phyloP scores from a whole-genome alignment of 352 stramenopile species.

The Phytophthora tubulina region DNA sequence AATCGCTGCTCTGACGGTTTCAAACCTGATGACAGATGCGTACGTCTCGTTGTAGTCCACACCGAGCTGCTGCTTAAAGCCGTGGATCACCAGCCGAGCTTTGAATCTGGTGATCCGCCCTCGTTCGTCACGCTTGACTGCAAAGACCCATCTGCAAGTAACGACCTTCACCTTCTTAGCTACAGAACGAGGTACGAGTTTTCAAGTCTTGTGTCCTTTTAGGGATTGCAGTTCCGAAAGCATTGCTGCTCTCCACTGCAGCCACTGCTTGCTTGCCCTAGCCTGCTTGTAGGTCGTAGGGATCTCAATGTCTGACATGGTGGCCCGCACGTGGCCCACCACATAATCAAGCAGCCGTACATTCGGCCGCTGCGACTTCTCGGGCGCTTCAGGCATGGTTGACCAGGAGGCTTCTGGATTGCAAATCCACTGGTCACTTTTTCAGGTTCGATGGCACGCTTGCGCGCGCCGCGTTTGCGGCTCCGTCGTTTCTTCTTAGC shows the following conservation, averaged over 20 bases:
- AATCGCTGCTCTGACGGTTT: background rate
- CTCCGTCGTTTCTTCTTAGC: background rate
- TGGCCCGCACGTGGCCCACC: background rate
- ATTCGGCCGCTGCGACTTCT: constrained; percentile 4
- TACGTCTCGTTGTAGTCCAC: background rate
- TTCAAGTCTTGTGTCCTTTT: constrained; percentile 8
- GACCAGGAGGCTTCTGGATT: background rate
- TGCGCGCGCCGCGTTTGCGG: background rate
- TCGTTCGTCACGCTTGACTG: constrained; percentile 14
- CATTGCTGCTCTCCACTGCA: constrained; percentile 15
- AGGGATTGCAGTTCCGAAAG: background rate
- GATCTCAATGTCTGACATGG: background rate
- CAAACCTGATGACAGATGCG: background rate
- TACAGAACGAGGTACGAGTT: constrained; percentile 1
- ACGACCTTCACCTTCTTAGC: constrained; percentile 12
- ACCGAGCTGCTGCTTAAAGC: background rate
- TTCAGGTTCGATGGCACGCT: no score
- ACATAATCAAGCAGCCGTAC: constrained; percentile 18
- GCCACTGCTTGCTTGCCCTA: constrained; percentile 1
- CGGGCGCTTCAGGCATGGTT: background rate
- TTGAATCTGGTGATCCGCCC: background rate
- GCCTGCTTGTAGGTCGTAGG: constrained; percentile 10
- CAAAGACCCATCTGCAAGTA: background rate
- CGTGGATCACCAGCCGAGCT: background rate
- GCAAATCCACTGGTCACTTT: background rate